Evolutionary conservation across 2,329 filamentous ascomycete species (phyloP), one percentile per base, ranked within the genome.

Genomic region (Lizonia empirigonia): DNA sequence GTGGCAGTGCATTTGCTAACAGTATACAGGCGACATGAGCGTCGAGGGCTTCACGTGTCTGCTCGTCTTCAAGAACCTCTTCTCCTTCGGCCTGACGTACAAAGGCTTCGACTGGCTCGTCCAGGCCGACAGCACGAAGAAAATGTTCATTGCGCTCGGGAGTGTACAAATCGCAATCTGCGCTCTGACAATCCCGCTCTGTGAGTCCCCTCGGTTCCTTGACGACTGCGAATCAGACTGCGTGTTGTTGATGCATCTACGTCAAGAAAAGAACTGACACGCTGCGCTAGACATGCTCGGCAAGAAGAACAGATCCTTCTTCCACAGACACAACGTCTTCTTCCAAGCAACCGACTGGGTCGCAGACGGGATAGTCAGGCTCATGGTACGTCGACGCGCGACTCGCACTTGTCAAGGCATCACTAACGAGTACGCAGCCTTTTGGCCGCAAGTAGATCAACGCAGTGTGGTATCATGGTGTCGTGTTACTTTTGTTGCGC

Each of bases 41-140:
- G 84, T 96, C 38, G 92, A 97, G 74, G 89, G 86, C 6, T 96
- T 96, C 71, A 96, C 91, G 0, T 90, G 90, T 74, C 83, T 94
- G 70, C 82, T 96, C 58, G 86, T 96, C 45, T 96, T 97, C 80
- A 97, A 97, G 76, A 96, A 97, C 74, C 82, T 97, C 56, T 96
- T 97, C 76, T 89, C 87, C 56, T 97, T 95, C 64, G 84, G 85
- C 6, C 77, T 97, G 48, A 96, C 92, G 0, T 95, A 87, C 70
- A 88, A 84, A 60, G 91, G 90, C 1, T 96, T 90, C 64, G 80
- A 91, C 50, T 97, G 93, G 92, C 80, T 96, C 20, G 80, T 88
- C 8, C 12, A 57, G n/a, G 59, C 76, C 1, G 58, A 61, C n/a
- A 84, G 84, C 1, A 83, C 86, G n/a, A 82, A 85, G 53, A 79